These are phyloP conservation scores for Dactylellina sp. DNA, from an alignment of 2,329 filamentous ascomycete species.

Conservation along the genomic window DNA sequence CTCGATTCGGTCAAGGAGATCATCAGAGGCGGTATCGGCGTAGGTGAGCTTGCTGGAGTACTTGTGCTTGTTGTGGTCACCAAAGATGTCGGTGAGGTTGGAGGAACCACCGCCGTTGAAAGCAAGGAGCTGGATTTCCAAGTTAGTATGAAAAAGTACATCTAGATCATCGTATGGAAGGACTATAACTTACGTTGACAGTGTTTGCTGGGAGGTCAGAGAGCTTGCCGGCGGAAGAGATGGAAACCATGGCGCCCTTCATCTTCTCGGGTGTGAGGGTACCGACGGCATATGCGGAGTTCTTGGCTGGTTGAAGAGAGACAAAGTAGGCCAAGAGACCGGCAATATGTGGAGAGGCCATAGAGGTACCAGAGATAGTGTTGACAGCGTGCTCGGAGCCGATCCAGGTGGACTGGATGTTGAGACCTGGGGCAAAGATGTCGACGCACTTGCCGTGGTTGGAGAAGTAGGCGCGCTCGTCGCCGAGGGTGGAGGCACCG, in stretches of 20 bases:
- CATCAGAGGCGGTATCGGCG: constrained; percentile 19
- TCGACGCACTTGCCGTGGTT: constrained; percentile 99
- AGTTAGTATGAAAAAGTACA: constrained; percentile 20
- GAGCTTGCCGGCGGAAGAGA: constrained; percentile 83
- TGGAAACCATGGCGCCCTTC: constrained; percentile 85
- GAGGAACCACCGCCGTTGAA: constrained; percentile 97
- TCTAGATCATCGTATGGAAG: constrained; percentile 60
- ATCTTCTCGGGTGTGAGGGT: constrained; percentile 92
- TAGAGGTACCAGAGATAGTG: constrained; percentile 99
- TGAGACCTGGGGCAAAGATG: constrained; percentile 81
- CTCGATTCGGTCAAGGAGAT: constrained; percentile 47
- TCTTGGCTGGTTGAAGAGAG: constrained; percentile 88
- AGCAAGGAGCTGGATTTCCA: constrained; percentile 75
- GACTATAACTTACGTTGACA: constrained; percentile 73
- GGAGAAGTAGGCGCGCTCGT: constrained; percentile 99
- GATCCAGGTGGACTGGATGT: constrained; percentile 98
- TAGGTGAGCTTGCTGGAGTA: constrained; percentile 19
- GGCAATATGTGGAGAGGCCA: constrained; percentile 96
- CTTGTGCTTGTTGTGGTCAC: constrained; percentile 75
- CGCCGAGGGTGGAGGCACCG: constrained; percentile 89
- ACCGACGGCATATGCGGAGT: constrained; percentile 91
- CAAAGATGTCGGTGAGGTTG: constrained; percentile 88
- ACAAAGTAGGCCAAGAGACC: constrained; percentile 98
- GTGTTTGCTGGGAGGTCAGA: constrained; percentile 86
- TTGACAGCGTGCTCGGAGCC: constrained; percentile 95